Evolutionary conservation across 2,329 filamentous ascomycete genomes (phyloP).

Genomic region (Fusarium coffeatum): DNA sequence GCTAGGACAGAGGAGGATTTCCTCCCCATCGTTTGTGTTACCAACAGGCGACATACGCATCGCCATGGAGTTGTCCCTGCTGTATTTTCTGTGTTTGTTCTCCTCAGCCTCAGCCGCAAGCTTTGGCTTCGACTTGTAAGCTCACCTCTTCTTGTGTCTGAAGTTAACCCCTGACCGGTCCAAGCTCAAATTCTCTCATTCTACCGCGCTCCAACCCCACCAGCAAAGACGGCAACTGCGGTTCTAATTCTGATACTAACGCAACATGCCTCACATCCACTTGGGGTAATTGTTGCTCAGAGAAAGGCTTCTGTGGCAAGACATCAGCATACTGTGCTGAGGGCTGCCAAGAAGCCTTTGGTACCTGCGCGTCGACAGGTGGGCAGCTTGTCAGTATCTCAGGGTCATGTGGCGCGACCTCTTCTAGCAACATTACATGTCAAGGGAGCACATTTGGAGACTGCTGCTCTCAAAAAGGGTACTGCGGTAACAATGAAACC

Average conservation of each 20-base stretch:
- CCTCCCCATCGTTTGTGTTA: constrained; percentile 1
- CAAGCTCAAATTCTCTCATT: constrained; percentile 8
- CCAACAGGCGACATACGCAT: not conserved
- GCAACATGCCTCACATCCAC: constrained; percentile 23
- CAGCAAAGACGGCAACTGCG: constrained; percentile 22
- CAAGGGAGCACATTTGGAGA: constrained; percentile 5
- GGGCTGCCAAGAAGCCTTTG: constrained; percentile 11
- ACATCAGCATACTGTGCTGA: constrained; percentile 16
- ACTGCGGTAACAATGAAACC: constrained; percentile 1
- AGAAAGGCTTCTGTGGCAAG: constrained; percentile 17
- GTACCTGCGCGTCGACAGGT: not conserved
- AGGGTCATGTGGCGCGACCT: constrained; percentile 1
- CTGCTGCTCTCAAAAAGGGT: constrained; percentile 1
- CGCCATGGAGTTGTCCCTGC: constrained; percentile 6
- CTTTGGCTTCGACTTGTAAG: not conserved
- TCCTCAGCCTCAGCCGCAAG: not conserved
- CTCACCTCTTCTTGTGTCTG: not conserved
- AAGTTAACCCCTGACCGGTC: not conserved
- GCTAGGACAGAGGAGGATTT: not conserved
- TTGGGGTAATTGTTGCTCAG: constrained; percentile 19
- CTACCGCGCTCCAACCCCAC: constrained; percentile 11
- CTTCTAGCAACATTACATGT: constrained; percentile 2
- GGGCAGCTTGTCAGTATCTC: constrained; percentile 12
- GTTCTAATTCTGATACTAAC: constrained; percentile 18
- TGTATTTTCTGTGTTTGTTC: not conserved